phyloP scores from a whole-genome alignment of 306 rosid genomes.

The Carpinus viminea region DNA sequence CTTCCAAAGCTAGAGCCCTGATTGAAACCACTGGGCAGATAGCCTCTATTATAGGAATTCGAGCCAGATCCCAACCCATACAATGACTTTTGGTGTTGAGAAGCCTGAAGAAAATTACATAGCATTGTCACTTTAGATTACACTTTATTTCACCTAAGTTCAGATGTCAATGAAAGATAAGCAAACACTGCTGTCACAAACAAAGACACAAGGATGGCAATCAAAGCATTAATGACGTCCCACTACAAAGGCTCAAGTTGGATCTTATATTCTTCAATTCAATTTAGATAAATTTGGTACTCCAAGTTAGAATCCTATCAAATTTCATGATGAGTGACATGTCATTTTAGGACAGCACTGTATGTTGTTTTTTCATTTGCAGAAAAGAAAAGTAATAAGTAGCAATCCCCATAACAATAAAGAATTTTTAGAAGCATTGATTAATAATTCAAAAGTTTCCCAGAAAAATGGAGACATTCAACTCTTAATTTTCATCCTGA shows the following conservation, averaged over 20 bases:
- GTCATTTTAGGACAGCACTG: not conserved
- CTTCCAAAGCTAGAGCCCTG: slow-evolving; percentile 62
- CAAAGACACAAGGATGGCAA: not conserved
- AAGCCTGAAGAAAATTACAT: slow-evolving; percentile 54
- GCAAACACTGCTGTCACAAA: slow-evolving; percentile 12
- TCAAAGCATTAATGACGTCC: not conserved
- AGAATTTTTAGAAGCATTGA: not conserved
- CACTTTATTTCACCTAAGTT: not conserved
- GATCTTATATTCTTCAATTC: not conserved
- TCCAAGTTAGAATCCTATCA: not conserved
- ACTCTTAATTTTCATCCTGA: not conserved
- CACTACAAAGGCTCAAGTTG: not conserved
- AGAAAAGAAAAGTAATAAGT: not conserved
- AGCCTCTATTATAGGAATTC: slow-evolving; percentile 62
- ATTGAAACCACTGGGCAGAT: slow-evolving; percentile 48
- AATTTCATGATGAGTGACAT: not conserved
- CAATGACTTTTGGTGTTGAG: slow-evolving; percentile 65
- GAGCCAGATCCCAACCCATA: slow-evolving; percentile 81
- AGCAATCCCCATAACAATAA: not conserved
- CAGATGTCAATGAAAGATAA: slow-evolving; percentile 13
- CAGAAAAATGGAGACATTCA: not conserved
- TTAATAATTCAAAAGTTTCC: not conserved
- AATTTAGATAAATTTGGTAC: not conserved
- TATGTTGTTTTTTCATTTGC: not conserved
- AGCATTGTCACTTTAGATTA: slow-evolving; percentile 10